phyloP scores from a whole-genome alignment of 73 alveolate species.

The Stentor coeruleus region DNA sequence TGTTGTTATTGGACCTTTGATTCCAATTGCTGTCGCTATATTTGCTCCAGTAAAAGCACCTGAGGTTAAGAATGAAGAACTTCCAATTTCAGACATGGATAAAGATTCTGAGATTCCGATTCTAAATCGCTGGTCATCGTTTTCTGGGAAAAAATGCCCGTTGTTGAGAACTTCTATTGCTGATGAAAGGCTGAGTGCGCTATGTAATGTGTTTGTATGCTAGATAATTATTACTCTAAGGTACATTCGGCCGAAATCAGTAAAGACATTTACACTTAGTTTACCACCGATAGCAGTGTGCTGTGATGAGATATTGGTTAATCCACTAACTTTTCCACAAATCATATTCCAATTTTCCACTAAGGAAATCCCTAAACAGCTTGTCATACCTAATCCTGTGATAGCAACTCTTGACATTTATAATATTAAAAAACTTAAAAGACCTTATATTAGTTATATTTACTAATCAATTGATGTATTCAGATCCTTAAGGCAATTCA shows the following conservation, averaged over 20 bases:
- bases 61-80: too few relatives aligned
- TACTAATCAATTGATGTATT: too few relatives aligned
- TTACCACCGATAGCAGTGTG: constrained; percentile 11
- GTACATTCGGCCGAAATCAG: background rate
- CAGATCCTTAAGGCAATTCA: too few relatives aligned
- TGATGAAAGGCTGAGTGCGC: background rate
- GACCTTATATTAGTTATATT: too few relatives aligned
- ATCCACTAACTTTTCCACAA: constrained; percentile 51
- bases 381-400: constrained; percentile 66
- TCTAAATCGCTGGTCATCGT: background rate
- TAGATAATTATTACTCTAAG: background rate
- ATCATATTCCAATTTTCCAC: constrained; percentile 45
- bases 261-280: background rate
- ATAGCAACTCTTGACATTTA: constrained; percentile 63
- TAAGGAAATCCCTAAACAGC: constrained; percentile 57
- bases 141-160: background rate
- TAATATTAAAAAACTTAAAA: too few relatives aligned
- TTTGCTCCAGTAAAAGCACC: background rate
- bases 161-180: background rate
- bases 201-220: background rate
- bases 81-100: background rate
- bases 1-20: background rate
- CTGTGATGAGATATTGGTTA: constrained; percentile 21
- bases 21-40: background rate
- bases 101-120: background rate